Evolutionary conservation across 2,329 filamentous ascomycete species (phyloP).

Genomic region (Cylindrodendrum hubeiense): DNA sequence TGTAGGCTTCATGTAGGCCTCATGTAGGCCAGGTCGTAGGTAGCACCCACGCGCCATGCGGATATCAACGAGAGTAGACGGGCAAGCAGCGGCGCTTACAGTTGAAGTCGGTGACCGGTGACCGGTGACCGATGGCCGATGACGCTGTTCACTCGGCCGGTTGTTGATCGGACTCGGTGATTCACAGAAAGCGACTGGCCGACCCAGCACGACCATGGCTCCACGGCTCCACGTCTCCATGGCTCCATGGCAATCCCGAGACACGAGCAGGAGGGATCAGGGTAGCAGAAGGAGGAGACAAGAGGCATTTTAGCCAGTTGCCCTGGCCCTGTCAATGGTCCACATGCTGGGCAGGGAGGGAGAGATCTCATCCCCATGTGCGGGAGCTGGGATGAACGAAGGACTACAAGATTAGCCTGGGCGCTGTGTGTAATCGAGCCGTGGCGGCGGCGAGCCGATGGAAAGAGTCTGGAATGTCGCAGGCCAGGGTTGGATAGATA

Average conservation of each 20-base stretch:
- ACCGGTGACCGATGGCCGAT: too few relatives aligned
- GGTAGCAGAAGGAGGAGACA: constrained; percentile 1
- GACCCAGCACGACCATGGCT: constrained; percentile 12
- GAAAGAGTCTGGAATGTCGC: constrained; percentile 38
- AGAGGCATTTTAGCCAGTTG: constrained; percentile 16
- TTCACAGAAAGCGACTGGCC: neutral
- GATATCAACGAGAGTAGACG: constrained; percentile 1
- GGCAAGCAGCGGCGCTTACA: neutral
- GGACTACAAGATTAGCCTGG: constrained; percentile 34
- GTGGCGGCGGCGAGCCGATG: constrained; percentile 27
- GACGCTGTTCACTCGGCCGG: constrained; percentile 23
- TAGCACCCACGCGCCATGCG: neutral
- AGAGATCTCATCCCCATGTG: constrained; percentile 38
- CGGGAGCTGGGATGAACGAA: constrained; percentile 32
- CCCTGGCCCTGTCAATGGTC: constrained; percentile 19
- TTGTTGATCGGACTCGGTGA: constrained; percentile 19
- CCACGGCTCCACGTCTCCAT: too few relatives aligned
- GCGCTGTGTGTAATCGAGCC: constrained; percentile 25
- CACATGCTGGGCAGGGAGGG: constrained; percentile 26
- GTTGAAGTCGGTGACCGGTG: constrained; percentile 10
- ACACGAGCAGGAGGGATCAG: constrained; percentile 14
- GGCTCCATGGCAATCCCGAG: constrained; percentile 21
- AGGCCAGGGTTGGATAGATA: constrained; percentile 30
- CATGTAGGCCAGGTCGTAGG: neutral
- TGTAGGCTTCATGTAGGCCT: too few relatives aligned